Evolutionary conservation across 1,284 basidiomycete species (phyloP).

Genomic region (Apiotrichum sp.): DNA sequence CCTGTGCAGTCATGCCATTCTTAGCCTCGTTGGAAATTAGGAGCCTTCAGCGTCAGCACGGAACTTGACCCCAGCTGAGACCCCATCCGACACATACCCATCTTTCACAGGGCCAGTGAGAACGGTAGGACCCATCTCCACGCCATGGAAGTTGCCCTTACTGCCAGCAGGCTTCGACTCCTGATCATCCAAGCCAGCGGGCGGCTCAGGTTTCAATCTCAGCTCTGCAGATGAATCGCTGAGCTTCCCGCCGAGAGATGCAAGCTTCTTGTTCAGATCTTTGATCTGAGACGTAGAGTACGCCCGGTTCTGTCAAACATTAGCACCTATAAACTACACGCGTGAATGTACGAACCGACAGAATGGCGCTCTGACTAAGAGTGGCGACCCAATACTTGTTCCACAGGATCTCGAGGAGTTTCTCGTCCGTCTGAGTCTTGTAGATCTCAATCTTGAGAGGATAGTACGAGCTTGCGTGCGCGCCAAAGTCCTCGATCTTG

Average conservation of each 20-base stretch:
- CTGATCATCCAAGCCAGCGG: constrained; percentile 35
- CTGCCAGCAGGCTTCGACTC: too few species aligned
- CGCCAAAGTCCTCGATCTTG: constrained; percentile 97
- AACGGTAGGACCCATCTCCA: constrained; percentile 48
- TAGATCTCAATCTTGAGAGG: constrained; percentile 90
- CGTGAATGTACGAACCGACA: constrained; percentile 61
- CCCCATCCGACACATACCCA: constrained; percentile 53
- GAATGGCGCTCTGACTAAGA: constrained; percentile 79
- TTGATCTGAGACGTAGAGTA: constrained; percentile 82
- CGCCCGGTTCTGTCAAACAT: constrained; percentile 65
- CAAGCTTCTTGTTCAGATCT: constrained; percentile 81
- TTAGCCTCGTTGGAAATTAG: constrained; percentile 82
- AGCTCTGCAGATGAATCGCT: constrained; percentile 11
- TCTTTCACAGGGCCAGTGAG: constrained; percentile 76
- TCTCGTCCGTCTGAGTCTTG: constrained; percentile 79
- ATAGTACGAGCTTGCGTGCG: constrained; percentile 96
- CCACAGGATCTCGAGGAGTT: constrained; percentile 85
- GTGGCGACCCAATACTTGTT: constrained; percentile 99
- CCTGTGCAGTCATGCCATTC: constrained; percentile 81
- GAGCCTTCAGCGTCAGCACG: constrained; percentile 51
- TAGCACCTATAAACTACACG: neutral
- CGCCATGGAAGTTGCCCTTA: constrained; percentile 24
- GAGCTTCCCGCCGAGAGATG: constrained; percentile 24
- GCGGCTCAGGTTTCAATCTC: constrained; percentile 22
- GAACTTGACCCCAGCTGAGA: too few species aligned